Conservation (phyloP, 176 grass and related monocot species). For the Metroxylon sagu region DNA sequence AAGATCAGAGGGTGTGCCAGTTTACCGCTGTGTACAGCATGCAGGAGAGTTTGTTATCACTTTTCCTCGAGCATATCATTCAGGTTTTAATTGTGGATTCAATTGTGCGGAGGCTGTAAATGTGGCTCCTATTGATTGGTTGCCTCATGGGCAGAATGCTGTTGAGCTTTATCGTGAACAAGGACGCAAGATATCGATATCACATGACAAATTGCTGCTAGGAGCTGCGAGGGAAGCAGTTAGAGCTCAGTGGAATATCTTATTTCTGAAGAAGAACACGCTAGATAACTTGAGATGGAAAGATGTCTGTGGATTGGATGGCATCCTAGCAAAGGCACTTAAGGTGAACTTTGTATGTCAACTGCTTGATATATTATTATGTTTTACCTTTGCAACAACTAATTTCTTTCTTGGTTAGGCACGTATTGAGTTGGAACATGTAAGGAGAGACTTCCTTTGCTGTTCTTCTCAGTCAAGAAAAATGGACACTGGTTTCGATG, state of each 20-base stretch:
- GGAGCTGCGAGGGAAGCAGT: constrained; percentile 74
- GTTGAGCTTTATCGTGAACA: constrained; percentile 84
- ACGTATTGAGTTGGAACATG: constrained; percentile 55
- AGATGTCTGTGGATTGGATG: constrained; percentile 52
- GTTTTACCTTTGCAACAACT: constrained; percentile 5
- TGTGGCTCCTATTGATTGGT: constrained; percentile 93
- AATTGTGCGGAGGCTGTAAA: constrained; percentile 99
- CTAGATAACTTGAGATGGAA: constrained; percentile 68
- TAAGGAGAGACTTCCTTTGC: constrained; percentile 42
- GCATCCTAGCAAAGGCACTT: constrained; percentile 55
- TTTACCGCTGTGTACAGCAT: constrained; percentile 68
- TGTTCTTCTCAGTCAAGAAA: constrained; percentile 49
- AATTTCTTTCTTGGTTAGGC: constrained; percentile 30
- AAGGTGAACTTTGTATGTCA: constrained; percentile 43
- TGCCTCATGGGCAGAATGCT: constrained; percentile 82
- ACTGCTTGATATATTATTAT: constrained; percentile 9
- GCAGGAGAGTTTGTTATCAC: constrained; percentile 89
- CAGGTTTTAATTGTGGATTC: constrained; percentile 93
- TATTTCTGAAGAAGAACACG: constrained; percentile 51
- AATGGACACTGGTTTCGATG: constrained; percentile 76
- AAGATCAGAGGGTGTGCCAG: constrained; percentile 75
- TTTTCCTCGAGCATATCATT: constrained; percentile 82
- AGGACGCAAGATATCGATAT: constrained; percentile 58
- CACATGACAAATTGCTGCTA: constrained; percentile 87
- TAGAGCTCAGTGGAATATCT: constrained; percentile 78